These are phyloP conservation scores for Panellus pusillus DNA, from an alignment of 768 basidiomycete genomes.

Conservation along the genomic window DNA sequence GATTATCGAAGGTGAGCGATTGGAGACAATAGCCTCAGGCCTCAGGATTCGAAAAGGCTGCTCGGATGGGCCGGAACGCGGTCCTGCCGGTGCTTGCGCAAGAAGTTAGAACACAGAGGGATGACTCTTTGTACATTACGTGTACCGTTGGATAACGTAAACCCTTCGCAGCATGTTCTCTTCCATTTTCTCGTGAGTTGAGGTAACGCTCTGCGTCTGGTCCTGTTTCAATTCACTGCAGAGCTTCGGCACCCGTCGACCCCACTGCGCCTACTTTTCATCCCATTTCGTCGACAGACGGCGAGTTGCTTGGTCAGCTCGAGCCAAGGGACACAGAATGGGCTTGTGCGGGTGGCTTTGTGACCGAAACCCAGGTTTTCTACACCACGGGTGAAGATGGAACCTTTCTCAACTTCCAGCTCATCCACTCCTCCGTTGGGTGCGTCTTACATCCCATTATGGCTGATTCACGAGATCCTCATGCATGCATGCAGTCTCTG, in stretches of 20 bases:
- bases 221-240: constrained; percentile 23
- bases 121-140: neutral
- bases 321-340: constrained; percentile 77
- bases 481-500: constrained; percentile 59
- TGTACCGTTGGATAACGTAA: neutral
- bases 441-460: constrained; percentile 40
- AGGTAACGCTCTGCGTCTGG: neutral
- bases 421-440: constrained; percentile 90
- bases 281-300: constrained; percentile 68
- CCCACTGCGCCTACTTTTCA: constrained; percentile 78
- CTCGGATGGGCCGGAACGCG: too few relatives aligned
- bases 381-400: constrained; percentile 85
- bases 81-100: too few relatives aligned
- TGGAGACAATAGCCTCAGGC: too few relatives aligned
- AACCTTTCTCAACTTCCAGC: constrained; percentile 72
- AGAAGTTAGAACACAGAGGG: too few relatives aligned
- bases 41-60: too few relatives aligned
- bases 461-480: constrained; percentile 11
- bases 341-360: constrained; percentile 81
- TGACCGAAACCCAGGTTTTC: constrained; percentile 87
- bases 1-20: too few relatives aligned
- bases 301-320: constrained; percentile 74
- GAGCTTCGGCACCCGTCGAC: constrained; percentile 58
- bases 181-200: constrained; percentile 73
- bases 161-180: constrained; percentile 62